Conservation (phyloP, 208 protist species). For the Sergeia podlipaevii region DNA sequence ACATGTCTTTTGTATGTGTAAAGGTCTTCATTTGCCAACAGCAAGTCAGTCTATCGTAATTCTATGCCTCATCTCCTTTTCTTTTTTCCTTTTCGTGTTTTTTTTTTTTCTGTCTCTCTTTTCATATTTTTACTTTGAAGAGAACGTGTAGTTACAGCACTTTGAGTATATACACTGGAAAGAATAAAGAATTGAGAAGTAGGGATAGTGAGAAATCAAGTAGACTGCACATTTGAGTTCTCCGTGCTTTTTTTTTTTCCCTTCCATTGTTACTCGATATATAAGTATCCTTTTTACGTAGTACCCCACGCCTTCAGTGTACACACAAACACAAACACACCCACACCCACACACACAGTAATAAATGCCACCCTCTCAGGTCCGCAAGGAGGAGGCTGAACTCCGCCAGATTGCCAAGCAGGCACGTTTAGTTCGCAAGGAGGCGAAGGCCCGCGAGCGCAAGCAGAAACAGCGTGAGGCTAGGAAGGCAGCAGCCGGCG, state of each 20-base stretch:
- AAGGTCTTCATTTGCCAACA: no score
- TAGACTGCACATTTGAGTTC: conserved; percentile 6
- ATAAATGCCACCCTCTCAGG: conserved; percentile 50
- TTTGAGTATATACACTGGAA: no score
- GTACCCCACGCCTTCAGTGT: neutral
- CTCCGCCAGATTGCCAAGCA: conserved; percentile 72
- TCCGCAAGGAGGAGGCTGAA: conserved; percentile 83
- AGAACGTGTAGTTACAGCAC: neutral
- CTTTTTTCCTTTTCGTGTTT: conserved; percentile 16
- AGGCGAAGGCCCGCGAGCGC: conserved; percentile 36
- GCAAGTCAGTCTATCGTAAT: no score
- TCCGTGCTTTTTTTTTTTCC: conserved; percentile 8
- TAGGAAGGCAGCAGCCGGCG: conserved; percentile 9
- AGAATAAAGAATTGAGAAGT: no score
- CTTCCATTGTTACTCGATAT: no score
- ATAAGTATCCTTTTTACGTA: no score
- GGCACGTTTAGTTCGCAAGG: conserved; percentile 45
- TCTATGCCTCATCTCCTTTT: conserved; percentile 16
- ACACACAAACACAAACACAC: conserved; percentile 5
- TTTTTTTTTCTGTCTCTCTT: conserved; percentile 11
- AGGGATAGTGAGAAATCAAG: no score
- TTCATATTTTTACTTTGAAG: conserved; percentile 3
- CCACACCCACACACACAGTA: neutral
- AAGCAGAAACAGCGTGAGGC: conserved; percentile 32
- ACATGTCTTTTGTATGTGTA: no score